phyloP scores from a whole-genome alignment of 1,284 basidiomycete species.

The Ganoderma sp. region DNA sequence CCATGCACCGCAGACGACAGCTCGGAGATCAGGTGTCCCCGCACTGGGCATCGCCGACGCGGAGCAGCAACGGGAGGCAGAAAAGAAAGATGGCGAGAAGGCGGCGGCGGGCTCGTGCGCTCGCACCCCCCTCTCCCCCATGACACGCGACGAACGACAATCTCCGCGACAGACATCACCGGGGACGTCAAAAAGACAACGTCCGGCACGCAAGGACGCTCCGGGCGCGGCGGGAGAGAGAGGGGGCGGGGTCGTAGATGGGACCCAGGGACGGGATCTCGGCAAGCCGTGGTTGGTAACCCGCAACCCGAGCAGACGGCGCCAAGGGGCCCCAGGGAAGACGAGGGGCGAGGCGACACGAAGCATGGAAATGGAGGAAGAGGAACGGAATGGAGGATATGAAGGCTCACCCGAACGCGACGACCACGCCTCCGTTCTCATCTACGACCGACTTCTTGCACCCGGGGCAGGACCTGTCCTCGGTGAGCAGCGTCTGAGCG shows the following conservation, averaged over 20 bases:
- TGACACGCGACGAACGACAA: background rate
- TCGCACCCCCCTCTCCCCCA: background rate
- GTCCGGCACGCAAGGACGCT: background rate
- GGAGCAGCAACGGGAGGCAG: background rate
- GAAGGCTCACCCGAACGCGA: slow-evolving; percentile 82
- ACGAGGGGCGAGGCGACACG: background rate
- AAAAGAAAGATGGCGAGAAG: slow-evolving; percentile 10
- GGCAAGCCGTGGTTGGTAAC: background rate
- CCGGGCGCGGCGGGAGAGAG: background rate
- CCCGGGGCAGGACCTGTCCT: slow-evolving; percentile 81
- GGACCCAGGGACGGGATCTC: background rate
- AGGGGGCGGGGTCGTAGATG: background rate
- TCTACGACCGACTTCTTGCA: slow-evolving; percentile 85
- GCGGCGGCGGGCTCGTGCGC: background rate
- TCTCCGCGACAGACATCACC: background rate
- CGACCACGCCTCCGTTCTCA: slow-evolving; percentile 85
- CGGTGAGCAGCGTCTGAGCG: slow-evolving; percentile 41
- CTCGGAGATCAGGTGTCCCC: background rate
- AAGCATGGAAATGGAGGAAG: slow-evolving; percentile 25
- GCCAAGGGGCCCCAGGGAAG: slow-evolving; percentile 1
- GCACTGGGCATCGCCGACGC: background rate
- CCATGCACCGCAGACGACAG: background rate
- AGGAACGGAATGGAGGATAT: slow-evolving; percentile 25
- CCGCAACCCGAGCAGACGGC: background rate
- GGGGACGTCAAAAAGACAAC: background rate